Evolutionary conservation across 208 protist species (phyloP), one percentile per base, ranked within the genome.

Genomic region (Leishmania tarentolae): DNA sequence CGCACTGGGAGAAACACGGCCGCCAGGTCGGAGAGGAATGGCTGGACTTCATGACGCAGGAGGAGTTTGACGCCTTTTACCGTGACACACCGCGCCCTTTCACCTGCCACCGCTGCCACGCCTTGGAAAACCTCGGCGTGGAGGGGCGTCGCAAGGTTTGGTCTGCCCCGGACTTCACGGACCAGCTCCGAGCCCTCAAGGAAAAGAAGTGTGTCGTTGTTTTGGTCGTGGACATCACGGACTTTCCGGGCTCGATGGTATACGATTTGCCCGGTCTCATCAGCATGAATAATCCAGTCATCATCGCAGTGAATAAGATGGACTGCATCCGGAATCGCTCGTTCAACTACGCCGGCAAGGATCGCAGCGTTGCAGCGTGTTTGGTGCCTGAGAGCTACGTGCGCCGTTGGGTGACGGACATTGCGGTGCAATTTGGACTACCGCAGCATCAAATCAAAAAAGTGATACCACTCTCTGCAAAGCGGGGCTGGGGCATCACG

Each of bases 11-110:
- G 78, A 97, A 95, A 81, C 83, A 98, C 86, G 94, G 94, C n/a
- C 92, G 93, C n/a, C 90, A 89, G 70, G 93, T 97, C 21, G 95
- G 95, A 2, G 95, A 98, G 86, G 93, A 98, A 83, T 98, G 95
- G 95, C 86, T 98, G 66, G 95, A 98, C 84, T 98, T 98, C 76
- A 98, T 98, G 95, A 98, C 95, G 28, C 93, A 98, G 81, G 93
- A 98, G 50, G 93, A 98, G 87, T 98, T 98, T 80, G 83, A 97
- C 73, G 94, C 94, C 31, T 96, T 97, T 81, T 97, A 98, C 86
- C 88, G 87, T 74, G 90, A 96, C 75, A 78, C 76, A 17, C 87
- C 82, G 3, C 82, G 79, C 46, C 90, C 95, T 24, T 97, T 96
- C 86, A 91, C 93, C 61, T 98, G 95, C 83, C 87, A 94, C 76